A percentile compares a stretch with the other conserved stretches of the same genome.
phyloP scores from a whole-genome alignment of 345 rosid species.

The Citrus sp. region DNA sequence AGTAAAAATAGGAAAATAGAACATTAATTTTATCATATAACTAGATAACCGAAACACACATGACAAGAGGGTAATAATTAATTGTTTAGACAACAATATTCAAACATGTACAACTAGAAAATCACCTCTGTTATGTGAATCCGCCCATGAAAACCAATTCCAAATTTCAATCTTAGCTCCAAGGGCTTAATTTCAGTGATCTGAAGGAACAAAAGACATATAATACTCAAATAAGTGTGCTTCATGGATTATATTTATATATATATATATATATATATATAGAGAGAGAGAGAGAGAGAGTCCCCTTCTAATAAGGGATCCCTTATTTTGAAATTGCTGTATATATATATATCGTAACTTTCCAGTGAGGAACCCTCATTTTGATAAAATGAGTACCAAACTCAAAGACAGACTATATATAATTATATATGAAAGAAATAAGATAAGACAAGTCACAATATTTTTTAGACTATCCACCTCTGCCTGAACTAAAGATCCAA shows the following conservation, averaged over 20 bases:
- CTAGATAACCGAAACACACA: background rate
- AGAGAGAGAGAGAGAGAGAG: too few relatives aligned
- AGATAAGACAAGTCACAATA: background rate
- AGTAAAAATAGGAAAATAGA: constrained; percentile 7
- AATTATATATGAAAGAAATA: background rate
- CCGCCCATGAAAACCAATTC: constrained; percentile 73
- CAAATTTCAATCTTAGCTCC: constrained; percentile 83
- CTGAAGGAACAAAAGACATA: constrained; percentile 35
- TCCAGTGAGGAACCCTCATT: too few relatives aligned
- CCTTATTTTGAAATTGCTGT: too few relatives aligned
- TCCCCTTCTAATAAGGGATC: too few relatives aligned
- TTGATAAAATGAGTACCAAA: too few relatives aligned
- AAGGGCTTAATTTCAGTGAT: constrained; percentile 84
- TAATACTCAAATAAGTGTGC: background rate
- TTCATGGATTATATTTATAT: background rate
- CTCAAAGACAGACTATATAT: background rate
- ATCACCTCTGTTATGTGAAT: constrained; percentile 90
- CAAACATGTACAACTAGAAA: constrained; percentile 11
- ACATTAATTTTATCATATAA: background rate
- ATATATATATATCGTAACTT: too few relatives aligned
- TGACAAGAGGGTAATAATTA: background rate
- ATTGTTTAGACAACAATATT: constrained; percentile 11
- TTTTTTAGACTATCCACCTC: constrained; percentile 55
- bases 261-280: too few relatives aligned
- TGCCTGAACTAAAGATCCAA: constrained; percentile 81